Evolutionary conservation across 1,284 basidiomycete species (phyloP).

Genomic region (Leccinum fuscescens): DNA sequence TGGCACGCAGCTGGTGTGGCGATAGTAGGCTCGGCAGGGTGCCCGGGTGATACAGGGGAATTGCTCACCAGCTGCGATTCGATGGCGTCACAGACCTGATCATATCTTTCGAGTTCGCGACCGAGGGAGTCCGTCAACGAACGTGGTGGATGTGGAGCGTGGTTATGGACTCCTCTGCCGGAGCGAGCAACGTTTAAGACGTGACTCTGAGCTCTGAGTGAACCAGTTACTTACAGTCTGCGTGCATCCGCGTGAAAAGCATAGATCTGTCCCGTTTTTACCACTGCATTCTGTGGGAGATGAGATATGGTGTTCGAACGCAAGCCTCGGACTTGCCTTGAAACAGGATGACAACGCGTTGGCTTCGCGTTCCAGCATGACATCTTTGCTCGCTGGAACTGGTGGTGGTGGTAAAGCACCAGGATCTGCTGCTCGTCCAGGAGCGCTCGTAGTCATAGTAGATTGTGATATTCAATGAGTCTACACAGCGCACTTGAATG

Average conservation of each 20-base stretch:
- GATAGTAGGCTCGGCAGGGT: slow-evolving; percentile 1
- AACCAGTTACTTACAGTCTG: slow-evolving; percentile 50
- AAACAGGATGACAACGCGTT: slow-evolving; percentile 54
- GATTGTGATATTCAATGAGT: slow-evolving; percentile 4
- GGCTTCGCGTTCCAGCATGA: slow-evolving; percentile 63
- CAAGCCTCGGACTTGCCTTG: slow-evolving; percentile 41
- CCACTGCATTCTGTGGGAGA: slow-evolving; percentile 51
- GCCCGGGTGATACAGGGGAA: neutral
- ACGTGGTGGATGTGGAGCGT: slow-evolving; percentile 61
- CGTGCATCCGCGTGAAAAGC: slow-evolving; percentile 62
- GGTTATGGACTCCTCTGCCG: slow-evolving; percentile 52
- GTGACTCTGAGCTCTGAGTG: neutral
- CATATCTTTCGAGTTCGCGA: slow-evolving; percentile 70
- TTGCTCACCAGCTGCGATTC: slow-evolving; percentile 63
- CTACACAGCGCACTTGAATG: neutral
- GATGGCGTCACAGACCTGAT: slow-evolving; percentile 72
- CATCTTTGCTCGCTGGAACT: slow-evolving; percentile 40
- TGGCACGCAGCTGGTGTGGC: slow-evolving; percentile 55
- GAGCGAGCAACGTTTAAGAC: neutral
- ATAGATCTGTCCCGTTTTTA: slow-evolving; percentile 69
- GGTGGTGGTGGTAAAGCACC: slow-evolving; percentile 62
- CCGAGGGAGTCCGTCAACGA: slow-evolving; percentile 63
- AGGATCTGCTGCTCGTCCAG: slow-evolving; percentile 6
- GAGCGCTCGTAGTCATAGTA: slow-evolving; percentile 16
- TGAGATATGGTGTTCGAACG: neutral